Percentiles rank a stretch among this genome's conserved stretches.
Conservation (phyloP, 768 basidiomycete genomes). For the Trametes meyenii region DNA sequence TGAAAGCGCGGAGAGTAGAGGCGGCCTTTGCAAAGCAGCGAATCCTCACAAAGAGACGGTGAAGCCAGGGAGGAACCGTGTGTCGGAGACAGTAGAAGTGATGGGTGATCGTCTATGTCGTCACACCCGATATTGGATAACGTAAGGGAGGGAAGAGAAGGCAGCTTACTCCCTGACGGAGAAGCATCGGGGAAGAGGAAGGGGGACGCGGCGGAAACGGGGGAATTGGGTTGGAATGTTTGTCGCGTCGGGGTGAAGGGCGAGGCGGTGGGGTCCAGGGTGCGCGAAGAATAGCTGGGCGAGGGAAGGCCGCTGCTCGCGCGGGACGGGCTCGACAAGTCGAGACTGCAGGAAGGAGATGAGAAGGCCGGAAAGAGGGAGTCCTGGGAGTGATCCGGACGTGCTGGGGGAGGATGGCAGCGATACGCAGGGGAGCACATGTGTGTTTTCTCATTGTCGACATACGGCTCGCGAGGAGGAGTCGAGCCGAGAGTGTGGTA, state of each 20-base stretch:
- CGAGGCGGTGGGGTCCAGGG: constrained; percentile 24
- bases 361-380: constrained; percentile 18
- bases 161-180: constrained; percentile 20
- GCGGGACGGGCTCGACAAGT: constrained; percentile 31
- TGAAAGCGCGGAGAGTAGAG: constrained; percentile 59
- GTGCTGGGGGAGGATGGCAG: constrained; percentile 14
- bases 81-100: constrained; percentile 22
- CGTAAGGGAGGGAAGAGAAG: constrained; percentile 30
- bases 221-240: constrained; percentile 21
- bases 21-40: constrained; percentile 30
- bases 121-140: constrained; percentile 26
- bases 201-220: constrained; percentile 22
- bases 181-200: constrained; percentile 22
- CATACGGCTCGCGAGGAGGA: neutral
- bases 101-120: constrained; percentile 20
- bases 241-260: constrained; percentile 27
- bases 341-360: constrained; percentile 26
- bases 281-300: constrained; percentile 15
- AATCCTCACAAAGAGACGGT: constrained; percentile 17
- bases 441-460: constrained; percentile 7
- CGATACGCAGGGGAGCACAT: constrained; percentile 14
- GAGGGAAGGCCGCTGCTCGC: constrained; percentile 29
- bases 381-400: constrained; percentile 21
- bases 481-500: constrained; percentile 11
- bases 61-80: constrained; percentile 5